Percentiles rank a stretch among this genome's conserved stretches.
These are phyloP conservation scores for Claviceps lovelessii DNA, from an alignment of 2,329 filamentous ascomycete genomes.

Conservation along the genomic window DNA sequence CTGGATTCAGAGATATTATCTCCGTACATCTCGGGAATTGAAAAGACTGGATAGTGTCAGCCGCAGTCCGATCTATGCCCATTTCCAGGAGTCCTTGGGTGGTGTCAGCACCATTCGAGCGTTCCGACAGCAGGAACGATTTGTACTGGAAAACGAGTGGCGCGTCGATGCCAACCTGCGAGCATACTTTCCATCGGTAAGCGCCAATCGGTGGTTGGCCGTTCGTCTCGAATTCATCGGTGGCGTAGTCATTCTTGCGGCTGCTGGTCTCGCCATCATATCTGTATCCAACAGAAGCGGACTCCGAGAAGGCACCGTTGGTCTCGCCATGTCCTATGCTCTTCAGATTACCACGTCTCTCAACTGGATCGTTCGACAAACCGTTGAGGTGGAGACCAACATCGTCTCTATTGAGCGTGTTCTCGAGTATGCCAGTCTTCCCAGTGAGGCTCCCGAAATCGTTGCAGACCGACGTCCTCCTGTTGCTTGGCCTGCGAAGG, in stretches of 20 bases:
- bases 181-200: slow-evolving; percentile 92
- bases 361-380: slow-evolving; percentile 98
- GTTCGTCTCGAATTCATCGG: slow-evolving; percentile 92
- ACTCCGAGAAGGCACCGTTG: slow-evolving; percentile 62
- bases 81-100: slow-evolving; percentile 93
- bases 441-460: slow-evolving; percentile 88
- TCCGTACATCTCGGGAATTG: slow-evolving; percentile 87
- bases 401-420: slow-evolving; percentile 97
- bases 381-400: slow-evolving; percentile 99
- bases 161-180: slow-evolving; percentile 87
- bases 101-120: slow-evolving; percentile 92
- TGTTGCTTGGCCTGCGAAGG: slow-evolving; percentile 81
- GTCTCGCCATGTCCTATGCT: slow-evolving; percentile 92
- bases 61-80: slow-evolving; percentile 90
- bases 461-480: slow-evolving; percentile 76
- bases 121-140: slow-evolving; percentile 76
- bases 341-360: slow-evolving; percentile 92
- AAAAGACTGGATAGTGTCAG: slow-evolving; percentile 93
- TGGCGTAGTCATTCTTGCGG: slow-evolving; percentile 77
- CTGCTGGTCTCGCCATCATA: slow-evolving; percentile 69
- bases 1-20: slow-evolving; percentile 92
- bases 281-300: slow-evolving; percentile 55
- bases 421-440: slow-evolving; percentile 81
- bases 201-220: slow-evolving; percentile 85
- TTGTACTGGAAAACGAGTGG: slow-evolving; percentile 92